A percentile compares a stretch with the other conserved stretches of the same genome.
Conservation (phyloP, 495 filamentous ascomycete species). For the Aspergillus hancockii region DNA sequence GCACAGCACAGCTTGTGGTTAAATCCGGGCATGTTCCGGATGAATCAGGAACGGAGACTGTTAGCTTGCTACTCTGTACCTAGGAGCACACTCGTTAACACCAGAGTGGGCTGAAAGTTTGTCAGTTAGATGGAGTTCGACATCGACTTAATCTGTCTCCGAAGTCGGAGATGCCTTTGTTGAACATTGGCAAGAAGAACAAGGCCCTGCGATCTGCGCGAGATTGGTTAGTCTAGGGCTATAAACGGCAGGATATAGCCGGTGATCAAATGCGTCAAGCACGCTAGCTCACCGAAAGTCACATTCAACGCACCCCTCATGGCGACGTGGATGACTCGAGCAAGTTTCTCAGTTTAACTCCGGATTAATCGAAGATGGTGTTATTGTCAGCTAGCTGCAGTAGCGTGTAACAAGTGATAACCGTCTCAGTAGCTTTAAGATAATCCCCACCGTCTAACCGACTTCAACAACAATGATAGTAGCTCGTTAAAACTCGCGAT, state of each 20-base stretch:
- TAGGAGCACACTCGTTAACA: neutral
- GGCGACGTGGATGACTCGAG: neutral
- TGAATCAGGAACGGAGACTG: neutral
- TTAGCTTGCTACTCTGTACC: neutral
- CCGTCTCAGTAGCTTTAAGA: neutral
- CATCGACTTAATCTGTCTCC: neutral
- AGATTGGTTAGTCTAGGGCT: neutral
- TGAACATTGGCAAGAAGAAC: neutral
- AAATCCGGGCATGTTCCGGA: neutral
- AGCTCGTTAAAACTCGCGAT: neutral
- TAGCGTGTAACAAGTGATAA: neutral
- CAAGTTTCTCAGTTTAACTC: neutral
- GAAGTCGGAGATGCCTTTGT: conserved; percentile 2
- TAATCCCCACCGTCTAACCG: neutral
- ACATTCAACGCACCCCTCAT: too few relatives aligned
- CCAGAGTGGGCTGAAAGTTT: neutral
- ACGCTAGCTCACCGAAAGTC: conserved; percentile 3
- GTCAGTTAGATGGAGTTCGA: neutral
- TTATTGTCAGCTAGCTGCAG: neutral
- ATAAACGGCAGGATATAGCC: neutral
- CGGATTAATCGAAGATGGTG: neutral
- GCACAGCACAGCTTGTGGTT: neutral
- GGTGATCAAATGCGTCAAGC: neutral
- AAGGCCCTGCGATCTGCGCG: conserved; percentile 9
- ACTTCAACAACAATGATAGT: neutral